These are phyloP conservation scores for Ophiocordyceps sinensis DNA, from an alignment of 2,329 filamentous ascomycete genomes.

Conservation along the genomic window DNA sequence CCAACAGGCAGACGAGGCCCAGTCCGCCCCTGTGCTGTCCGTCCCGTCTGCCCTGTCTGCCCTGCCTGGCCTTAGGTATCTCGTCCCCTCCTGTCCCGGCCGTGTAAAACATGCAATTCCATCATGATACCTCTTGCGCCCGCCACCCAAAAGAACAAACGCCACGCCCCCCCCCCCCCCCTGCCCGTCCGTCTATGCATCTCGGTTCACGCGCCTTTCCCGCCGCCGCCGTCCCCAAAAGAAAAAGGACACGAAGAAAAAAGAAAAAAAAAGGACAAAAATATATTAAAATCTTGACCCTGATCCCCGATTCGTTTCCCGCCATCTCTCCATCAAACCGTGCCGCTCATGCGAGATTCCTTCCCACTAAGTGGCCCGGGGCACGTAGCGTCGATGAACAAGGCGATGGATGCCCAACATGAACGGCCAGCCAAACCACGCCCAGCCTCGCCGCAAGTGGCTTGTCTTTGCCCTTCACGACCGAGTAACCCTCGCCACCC, in stretches of 20 bases:
- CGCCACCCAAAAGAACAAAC: not conserved
- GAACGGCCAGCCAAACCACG: too few relatives aligned
- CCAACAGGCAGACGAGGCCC: not conserved
- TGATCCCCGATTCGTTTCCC: not conserved
- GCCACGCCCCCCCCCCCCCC: not conserved
- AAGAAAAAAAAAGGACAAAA: not conserved
- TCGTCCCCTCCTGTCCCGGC: not conserved
- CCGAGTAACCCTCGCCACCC: too few relatives aligned
- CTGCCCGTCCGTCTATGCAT: slow-evolving; percentile 1
- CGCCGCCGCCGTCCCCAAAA: not conserved
- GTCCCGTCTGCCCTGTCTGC: not conserved
- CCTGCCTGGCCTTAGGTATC: not conserved
- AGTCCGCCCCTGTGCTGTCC: too few relatives aligned
- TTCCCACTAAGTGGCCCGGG: not conserved
- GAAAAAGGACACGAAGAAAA: not conserved
- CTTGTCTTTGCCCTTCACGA: too few relatives aligned
- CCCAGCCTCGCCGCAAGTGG: too few relatives aligned
- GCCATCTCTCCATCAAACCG: not conserved
- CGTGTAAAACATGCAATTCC: not conserved
- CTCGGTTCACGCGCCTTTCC: not conserved
- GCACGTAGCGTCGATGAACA: too few relatives aligned
- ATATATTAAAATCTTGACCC: not conserved
- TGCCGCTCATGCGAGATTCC: not conserved
- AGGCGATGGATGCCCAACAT: too few relatives aligned
- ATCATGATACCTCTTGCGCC: not conserved